A percentile compares a stretch with the other conserved stretches of the same genome.
Conservation (phyloP, 768 basidiomycete genomes). For the Cubamyces sp. region DNA sequence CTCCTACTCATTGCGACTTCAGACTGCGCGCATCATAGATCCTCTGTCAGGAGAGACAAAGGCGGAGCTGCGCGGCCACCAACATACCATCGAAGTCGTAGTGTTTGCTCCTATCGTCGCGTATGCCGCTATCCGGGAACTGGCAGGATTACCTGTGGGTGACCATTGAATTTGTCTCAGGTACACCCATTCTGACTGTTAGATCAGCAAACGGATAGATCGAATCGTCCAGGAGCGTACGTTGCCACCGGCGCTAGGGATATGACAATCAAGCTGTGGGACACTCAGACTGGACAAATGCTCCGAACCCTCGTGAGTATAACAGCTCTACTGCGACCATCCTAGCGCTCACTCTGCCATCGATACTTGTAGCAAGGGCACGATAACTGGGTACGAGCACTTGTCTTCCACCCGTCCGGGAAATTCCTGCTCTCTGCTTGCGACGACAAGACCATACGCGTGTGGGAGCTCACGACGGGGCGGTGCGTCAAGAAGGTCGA, state of each 20-base stretch:
- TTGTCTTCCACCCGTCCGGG: conserved; percentile 61
- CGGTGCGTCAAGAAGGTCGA: conserved; percentile 78
- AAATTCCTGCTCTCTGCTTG: conserved; percentile 60
- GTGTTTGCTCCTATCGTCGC: conserved; percentile 52
- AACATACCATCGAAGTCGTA: conserved; percentile 55
- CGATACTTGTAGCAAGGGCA: conserved; percentile 39
- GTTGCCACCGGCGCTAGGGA: conserved; percentile 77
- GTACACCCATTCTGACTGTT: not conserved
- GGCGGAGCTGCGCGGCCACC: conserved; percentile 57
- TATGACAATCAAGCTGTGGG: conserved; percentile 93
- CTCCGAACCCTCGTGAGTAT: conserved; percentile 49
- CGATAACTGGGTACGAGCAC: conserved; percentile 61
- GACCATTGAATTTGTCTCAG: not conserved
- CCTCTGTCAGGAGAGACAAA: conserved; percentile 51
- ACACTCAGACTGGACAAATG: conserved; percentile 79
- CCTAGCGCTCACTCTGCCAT: conserved; percentile 41
- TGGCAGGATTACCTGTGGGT: conserved; percentile 47
- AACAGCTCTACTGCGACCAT: not conserved
- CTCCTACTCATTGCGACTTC: not conserved
- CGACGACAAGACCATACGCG: conserved; percentile 61
- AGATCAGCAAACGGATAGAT: conserved; percentile 52
- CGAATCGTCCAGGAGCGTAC: conserved; percentile 49
- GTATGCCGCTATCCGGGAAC: conserved; percentile 50
- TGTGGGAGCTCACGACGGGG: conserved; percentile 61
- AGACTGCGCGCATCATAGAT: conserved; percentile 60